Evolutionary conservation across 1,139 yeast genomes (phyloP), one percentile per base, ranked within the genome.

Genomic region (Kodamaea sp.): DNA sequence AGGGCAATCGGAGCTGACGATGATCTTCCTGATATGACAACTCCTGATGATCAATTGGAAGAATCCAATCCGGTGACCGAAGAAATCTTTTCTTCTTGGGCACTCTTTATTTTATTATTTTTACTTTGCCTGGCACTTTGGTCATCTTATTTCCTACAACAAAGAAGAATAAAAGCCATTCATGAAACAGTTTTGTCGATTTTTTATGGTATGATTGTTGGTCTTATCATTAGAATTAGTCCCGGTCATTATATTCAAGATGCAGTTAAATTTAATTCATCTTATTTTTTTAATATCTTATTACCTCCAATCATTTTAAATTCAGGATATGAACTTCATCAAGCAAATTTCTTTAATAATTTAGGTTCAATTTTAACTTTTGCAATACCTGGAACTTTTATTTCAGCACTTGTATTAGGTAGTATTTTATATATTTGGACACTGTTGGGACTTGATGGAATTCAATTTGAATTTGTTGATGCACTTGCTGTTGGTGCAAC

Each of bases 171-270:
- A 50, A 90, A 88, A 58, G 96, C 96, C 2, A 80, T 94, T 11
- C 99, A 94, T 62, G 99, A 94, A 65, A 92, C 98, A 0, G 98
- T 94, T 33, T 69, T 94, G 37, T 88, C 97, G 1, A 92, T 94
- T 47, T 89, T 92, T 58, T 88, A 92, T 53, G 99, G 99, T 26
- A 90, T 89, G 97, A 73, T 88, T 37, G 96, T 94, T 24, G 99
- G 99, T 0, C 65, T 94, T 34, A 78, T 92, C 33, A 89, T 94
- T 46, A 75, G 98, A 49, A 74, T 90, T 22, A 76, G 88, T 4
- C 98, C 98, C 0, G 98, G 98, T 28, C 97, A 89, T 60, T 89
- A 88, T 59, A 94, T 94, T 50, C 98, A 94, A 65, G 95, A 90
- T 55, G 90, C 96, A 7, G 97, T 94, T 38, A 89, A 95, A 44